Percentiles rank a stretch among this genome's conserved stretches.
phyloP scores from a whole-genome alignment of 768 basidiomycete genomes.

The Trametes cubensis region DNA sequence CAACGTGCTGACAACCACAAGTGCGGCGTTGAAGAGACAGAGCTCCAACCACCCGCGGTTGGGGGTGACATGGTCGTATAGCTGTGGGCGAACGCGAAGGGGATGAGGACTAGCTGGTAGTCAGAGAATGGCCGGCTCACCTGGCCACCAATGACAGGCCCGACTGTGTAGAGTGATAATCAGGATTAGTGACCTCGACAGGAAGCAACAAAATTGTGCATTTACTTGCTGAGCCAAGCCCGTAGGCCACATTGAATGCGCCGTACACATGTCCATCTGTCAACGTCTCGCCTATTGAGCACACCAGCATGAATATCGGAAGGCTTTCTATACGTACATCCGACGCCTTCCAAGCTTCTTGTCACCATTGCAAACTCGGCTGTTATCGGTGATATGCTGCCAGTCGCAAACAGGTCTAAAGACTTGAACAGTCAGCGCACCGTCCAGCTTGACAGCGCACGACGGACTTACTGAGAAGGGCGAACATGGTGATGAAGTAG shows the following conservation, averaged over 20 bases:
- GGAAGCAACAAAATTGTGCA: constrained; percentile 11
- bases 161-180: constrained; percentile 46
- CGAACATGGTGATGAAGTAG: constrained; percentile 52
- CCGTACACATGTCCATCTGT: constrained; percentile 76
- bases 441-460: neutral
- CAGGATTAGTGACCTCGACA: neutral
- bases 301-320: neutral
- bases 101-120: neutral
- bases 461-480: constrained; percentile 52
- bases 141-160: constrained; percentile 73
- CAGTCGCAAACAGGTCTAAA: constrained; percentile 64
- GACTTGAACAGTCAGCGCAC: neutral
- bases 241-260: constrained; percentile 73
- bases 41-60: constrained; percentile 63
- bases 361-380: constrained; percentile 69
- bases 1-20: constrained; percentile 43
- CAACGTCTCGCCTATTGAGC: constrained; percentile 1
- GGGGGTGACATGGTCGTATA: constrained; percentile 52
- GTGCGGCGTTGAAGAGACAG: constrained; percentile 48
- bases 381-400: constrained; percentile 60
- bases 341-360: constrained; percentile 59
- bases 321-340: constrained; percentile 49
- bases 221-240: constrained; percentile 63
- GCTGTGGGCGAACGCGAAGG: constrained; percentile 37
- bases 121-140: constrained; percentile 33